Evolutionary conservation across 352 stramenopile species (phyloP).

Genomic region (Phytophthora podocarpi): DNA sequence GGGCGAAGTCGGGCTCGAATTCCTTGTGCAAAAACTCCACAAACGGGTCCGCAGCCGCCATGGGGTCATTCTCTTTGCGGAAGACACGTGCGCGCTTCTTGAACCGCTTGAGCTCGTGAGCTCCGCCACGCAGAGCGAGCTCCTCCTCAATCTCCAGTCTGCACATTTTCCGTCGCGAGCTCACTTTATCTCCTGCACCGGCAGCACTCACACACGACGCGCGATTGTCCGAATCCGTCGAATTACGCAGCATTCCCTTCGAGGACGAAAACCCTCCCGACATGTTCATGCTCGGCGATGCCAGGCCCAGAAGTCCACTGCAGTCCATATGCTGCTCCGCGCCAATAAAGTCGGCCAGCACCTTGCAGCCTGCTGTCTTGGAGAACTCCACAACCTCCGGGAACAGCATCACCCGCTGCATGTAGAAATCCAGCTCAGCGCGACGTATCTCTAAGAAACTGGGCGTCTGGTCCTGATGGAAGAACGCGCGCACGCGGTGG

Average conservation of each 20-base stretch:
- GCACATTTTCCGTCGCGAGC: conserved; percentile 42
- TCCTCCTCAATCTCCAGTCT: conserved; percentile 79
- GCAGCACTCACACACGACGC: conserved; percentile 22
- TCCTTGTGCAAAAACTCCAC: conserved; percentile 57
- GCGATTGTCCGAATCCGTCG: conserved; percentile 33
- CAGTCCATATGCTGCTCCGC: conserved; percentile 57
- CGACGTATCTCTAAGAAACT: conserved; percentile 78
- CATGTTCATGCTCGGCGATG: conserved; percentile 30
- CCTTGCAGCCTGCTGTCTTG: conserved; percentile 51
- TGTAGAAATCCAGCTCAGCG: conserved; percentile 84
- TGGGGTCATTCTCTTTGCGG: conserved; percentile 72
- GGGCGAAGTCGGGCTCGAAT: conserved; percentile 58
- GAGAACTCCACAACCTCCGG: conserved; percentile 69
- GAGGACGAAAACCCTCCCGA: conserved; percentile 33
- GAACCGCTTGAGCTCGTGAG: conserved; percentile 66
- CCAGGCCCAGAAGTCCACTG: conserved; percentile 25
- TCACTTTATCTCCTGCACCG: conserved; percentile 24
- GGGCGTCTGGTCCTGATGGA: conserved; percentile 71
- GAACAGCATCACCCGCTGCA: conserved; percentile 84
- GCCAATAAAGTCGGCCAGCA: conserved; percentile 69
- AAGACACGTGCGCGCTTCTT: conserved; percentile 72
- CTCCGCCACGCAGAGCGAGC: conserved; percentile 48
- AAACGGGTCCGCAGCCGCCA: conserved; percentile 50
- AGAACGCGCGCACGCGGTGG: conserved; percentile 75
- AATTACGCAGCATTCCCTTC: conserved; percentile 27